Conservation (phyloP, 192 early-diverging fungal species). For the Backusella westeae region DNA sequence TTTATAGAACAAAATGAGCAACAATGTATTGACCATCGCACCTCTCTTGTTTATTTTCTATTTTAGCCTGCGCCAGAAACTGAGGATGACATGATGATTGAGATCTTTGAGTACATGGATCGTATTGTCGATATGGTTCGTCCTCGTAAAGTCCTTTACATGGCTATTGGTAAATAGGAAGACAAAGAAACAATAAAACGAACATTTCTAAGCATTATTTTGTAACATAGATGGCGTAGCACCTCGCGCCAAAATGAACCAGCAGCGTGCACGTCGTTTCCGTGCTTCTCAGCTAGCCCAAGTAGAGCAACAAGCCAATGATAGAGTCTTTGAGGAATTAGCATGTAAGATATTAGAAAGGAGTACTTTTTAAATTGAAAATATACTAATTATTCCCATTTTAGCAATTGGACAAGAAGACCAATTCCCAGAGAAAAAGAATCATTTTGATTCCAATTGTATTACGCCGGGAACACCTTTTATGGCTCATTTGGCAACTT, state of each 20-base stretch:
- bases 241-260: slow-evolving; percentile 99
- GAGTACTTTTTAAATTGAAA: slow-evolving; percentile 9
- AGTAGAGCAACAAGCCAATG: slow-evolving; percentile 55
- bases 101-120: slow-evolving; percentile 96
- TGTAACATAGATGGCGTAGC: slow-evolving; percentile 86
- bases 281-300: slow-evolving; percentile 71
- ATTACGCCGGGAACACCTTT: slow-evolving; percentile 99
- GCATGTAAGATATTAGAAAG: slow-evolving; percentile 7
- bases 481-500: slow-evolving; percentile 87
- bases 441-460: slow-evolving; percentile 93
- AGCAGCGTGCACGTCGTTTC: slow-evolving; percentile 97
- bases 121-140: slow-evolving; percentile 90
- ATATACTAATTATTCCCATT: slow-evolving; percentile 11
- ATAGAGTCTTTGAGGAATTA: slow-evolving; percentile 38
- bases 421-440: slow-evolving; percentile 45
- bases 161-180: slow-evolving; percentile 84
- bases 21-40: background rate
- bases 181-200: background rate
- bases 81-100: slow-evolving; percentile 94
- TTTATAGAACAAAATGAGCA: background rate
- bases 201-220: background rate
- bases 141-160: slow-evolving; percentile 93
- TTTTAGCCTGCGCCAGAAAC: slow-evolving; percentile 66
- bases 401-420: slow-evolving; percentile 53
- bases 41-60: background rate